A percentile compares a stretch with the other conserved stretches of the same genome.
These are phyloP conservation scores for Phytopythium helicoides DNA, from an alignment of 352 stramenopile genomes.

Conservation along the genomic window DNA sequence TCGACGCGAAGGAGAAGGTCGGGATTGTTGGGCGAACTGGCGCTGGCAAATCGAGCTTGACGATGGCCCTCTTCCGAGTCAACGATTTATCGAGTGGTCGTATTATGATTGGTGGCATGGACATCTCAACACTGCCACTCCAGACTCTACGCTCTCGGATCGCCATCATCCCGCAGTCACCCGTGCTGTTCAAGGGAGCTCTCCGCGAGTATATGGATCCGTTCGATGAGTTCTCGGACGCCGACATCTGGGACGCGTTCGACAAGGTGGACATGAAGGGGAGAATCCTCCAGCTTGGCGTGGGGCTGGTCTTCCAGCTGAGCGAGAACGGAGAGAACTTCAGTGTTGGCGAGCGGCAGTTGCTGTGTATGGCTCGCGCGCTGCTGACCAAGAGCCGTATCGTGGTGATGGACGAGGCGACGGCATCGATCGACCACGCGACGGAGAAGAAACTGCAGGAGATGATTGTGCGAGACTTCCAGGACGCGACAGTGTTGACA, in stretches of 20 bases:
- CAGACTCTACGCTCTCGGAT: conserved; percentile 70
- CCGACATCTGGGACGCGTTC: conserved; percentile 3
- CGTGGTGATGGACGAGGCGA: conserved; percentile 92
- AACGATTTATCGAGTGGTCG: conserved; percentile 74
- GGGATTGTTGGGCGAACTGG: conserved; percentile 90
- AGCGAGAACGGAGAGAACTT: conserved; percentile 51
- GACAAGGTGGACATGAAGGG: conserved; percentile 39
- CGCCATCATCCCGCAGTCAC: conserved; percentile 92
- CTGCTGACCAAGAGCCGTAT: conserved; percentile 90
- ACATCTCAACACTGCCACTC: conserved; percentile 70
- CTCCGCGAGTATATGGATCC: conserved; percentile 90
- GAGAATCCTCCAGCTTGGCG: conserved; percentile 34
- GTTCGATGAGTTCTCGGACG: conserved; percentile 33
- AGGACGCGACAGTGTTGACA: conserved; percentile 86
- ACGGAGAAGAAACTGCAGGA: conserved; percentile 70
- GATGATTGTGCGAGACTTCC: conserved; percentile 83
- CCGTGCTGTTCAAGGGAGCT: conserved; percentile 91
- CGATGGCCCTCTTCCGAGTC: conserved; percentile 71
- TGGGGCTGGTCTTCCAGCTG: conserved; percentile 65
- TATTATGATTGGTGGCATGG: conserved; percentile 88
- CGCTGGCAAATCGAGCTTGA: conserved; percentile 66
- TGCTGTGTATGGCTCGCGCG: conserved; percentile 76
- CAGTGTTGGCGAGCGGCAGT: conserved; percentile 68
- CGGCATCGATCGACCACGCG: conserved; percentile 87
- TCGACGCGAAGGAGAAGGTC: conserved; percentile 67